These are phyloP conservation scores for Clitoria ternatea DNA, from an alignment of 306 rosid species.

Conservation along the genomic window DNA sequence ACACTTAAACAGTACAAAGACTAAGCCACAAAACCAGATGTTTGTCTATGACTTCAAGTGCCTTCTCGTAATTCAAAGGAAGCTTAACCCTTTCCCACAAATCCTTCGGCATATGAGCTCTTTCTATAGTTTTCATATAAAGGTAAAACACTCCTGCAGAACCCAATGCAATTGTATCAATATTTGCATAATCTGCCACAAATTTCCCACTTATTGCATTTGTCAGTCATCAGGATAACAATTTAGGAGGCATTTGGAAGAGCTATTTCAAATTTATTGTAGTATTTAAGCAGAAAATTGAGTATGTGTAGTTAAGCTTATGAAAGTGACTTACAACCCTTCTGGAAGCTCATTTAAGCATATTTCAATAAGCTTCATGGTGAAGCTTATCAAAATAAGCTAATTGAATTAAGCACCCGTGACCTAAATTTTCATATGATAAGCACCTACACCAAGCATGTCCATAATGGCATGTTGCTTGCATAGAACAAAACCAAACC, in stretches of 20 bases:
- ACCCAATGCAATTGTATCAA: slow-evolving; percentile 18
- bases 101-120: slow-evolving; percentile 91
- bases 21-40: slow-evolving; percentile 56
- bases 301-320: background rate
- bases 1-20: background rate
- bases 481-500: background rate
- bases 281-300: background rate
- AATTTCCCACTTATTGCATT: background rate
- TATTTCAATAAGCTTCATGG: background rate
- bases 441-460: background rate
- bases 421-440: background rate
- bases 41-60: slow-evolving; percentile 81
- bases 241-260: background rate
- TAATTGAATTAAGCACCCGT: background rate
- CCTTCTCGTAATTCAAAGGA: slow-evolving; percentile 82
- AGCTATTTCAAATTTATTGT: background rate
- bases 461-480: background rate
- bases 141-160: slow-evolving; percentile 87
- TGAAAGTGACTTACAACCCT: background rate
- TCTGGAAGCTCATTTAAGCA: background rate
- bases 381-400: background rate
- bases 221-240: background rate
- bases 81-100: slow-evolving; percentile 96
- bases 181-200: background rate
- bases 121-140: slow-evolving; percentile 89